Base-by-base conservation (phyloP, 768 basidiomycete genomes). In the Phaeolepiota aurea region DNA sequence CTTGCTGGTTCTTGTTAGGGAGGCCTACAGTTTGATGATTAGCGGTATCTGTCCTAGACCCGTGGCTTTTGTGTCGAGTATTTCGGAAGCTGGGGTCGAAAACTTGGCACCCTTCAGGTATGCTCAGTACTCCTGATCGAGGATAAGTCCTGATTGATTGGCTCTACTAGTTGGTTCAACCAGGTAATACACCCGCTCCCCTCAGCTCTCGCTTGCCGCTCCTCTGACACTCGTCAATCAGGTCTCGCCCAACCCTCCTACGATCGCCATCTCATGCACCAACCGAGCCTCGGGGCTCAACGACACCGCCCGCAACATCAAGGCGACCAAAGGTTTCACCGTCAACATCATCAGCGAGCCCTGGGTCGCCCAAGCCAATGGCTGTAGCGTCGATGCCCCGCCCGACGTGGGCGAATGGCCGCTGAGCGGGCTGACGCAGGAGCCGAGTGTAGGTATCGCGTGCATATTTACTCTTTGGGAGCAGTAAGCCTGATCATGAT, bases 341-440 rank as follows among this genome's bases (percentile, higher is more conserved):
- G 76, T 82, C 31, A 83, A 81, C 47, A 77, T 83, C 35, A 82
- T 90, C 55, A 83, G 81, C 48, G 80, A 86, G 55, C 68, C 82
- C 0, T 82, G 76, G 61, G 52, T 75, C 25, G 70, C 72, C 42
- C 71, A 75, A 5, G 77, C 80, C 3, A 82, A 81, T 46, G 54
- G 56, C 16, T 57, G 63, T 35, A 63, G 69, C 1, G 63, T 77
- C n/a, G 69, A 81, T 43, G 65, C 75, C 3, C 80, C 77, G 5
- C 56, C 57, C 4, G 59, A 69, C 13, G 58, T 73, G 19, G 68
- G 71, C 41, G 77, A 80, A 56, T 83, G 82, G 82, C 59, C 58
- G 3, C 53, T 82, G 32, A 76, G 76, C 35, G 82, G 81, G 10
- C 54, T 81, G 43, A 80, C 77, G 3, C 68, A 64, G 52, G 72